Evolutionary conservation across 1,284 basidiomycete genomes (phyloP).

Genomic region (Microbotryum violaceum): DNA sequence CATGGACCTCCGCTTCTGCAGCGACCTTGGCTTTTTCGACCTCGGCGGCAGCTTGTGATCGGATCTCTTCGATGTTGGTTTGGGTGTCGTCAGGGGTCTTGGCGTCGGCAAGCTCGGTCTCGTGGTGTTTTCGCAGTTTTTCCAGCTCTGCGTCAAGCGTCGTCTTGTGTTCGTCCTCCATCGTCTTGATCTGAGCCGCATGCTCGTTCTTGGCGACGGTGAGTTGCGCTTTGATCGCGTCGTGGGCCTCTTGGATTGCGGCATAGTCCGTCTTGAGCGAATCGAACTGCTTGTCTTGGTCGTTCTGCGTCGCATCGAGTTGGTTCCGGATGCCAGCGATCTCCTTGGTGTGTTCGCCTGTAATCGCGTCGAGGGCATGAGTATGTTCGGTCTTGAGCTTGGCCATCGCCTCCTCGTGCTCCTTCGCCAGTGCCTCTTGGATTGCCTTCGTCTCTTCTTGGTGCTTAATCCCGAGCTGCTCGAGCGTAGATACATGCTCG

Average conservation of each 20-base stretch:
- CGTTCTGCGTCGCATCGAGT: background rate
- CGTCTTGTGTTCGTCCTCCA: background rate
- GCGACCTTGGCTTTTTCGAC: background rate
- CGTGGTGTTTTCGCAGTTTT: too few relatives aligned
- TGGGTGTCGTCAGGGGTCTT: too few relatives aligned
- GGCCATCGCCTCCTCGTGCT: slow-evolving; percentile 38
- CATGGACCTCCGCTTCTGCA: background rate
- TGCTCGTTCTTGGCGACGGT: background rate
- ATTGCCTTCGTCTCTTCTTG: slow-evolving; percentile 37
- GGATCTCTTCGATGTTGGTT: background rate
- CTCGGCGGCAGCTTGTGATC: background rate
- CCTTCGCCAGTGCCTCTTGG: slow-evolving; percentile 51
- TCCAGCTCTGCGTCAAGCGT: too few relatives aligned
- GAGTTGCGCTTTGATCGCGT: background rate
- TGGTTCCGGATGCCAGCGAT: background rate
- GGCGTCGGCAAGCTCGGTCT: too few relatives aligned
- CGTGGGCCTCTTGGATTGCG: background rate
- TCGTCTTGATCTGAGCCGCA: background rate
- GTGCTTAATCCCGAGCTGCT: background rate
- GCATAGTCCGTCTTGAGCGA: background rate
- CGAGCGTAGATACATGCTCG: background rate
- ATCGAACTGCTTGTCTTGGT: background rate
- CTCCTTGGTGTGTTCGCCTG: slow-evolving; percentile 47
- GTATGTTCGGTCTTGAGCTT: background rate
- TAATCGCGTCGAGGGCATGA: slow-evolving; percentile 25